These are phyloP conservation scores for Stropharia rugosoannulata DNA, from an alignment of 768 basidiomycete species.

Conservation along the genomic window DNA sequence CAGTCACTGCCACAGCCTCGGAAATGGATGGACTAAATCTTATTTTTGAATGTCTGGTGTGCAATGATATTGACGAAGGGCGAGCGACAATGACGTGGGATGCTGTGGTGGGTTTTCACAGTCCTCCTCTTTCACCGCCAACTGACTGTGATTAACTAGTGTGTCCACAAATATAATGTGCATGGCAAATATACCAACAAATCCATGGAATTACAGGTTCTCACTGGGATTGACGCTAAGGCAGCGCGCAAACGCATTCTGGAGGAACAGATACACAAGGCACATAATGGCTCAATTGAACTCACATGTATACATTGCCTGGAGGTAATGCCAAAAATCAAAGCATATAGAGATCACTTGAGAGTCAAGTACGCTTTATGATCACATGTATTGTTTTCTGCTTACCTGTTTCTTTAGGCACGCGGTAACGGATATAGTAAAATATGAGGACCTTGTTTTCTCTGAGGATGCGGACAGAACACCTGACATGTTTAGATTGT, in stretches of 20 bases:
- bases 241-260: background rate
- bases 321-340: background rate
- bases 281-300: background rate
- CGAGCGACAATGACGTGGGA: slow-evolving; percentile 1
- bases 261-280: background rate
- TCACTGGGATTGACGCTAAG: background rate
- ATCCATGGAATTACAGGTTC: background rate
- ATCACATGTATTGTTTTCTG: background rate
- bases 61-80: background rate
- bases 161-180: background rate
- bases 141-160: background rate
- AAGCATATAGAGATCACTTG: background rate
- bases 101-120: background rate
- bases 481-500: background rate
- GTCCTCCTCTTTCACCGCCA: background rate
- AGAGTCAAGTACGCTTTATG: background rate
- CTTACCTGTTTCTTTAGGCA: background rate
- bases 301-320: background rate
- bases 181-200: background rate
- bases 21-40: slow-evolving; percentile 4
- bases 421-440: background rate
- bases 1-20: background rate
- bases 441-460: background rate
- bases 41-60: background rate
- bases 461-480: background rate